phyloP scores from a whole-genome alignment of 441 rosid species.

The Pelargonium fulgidum region DNA sequence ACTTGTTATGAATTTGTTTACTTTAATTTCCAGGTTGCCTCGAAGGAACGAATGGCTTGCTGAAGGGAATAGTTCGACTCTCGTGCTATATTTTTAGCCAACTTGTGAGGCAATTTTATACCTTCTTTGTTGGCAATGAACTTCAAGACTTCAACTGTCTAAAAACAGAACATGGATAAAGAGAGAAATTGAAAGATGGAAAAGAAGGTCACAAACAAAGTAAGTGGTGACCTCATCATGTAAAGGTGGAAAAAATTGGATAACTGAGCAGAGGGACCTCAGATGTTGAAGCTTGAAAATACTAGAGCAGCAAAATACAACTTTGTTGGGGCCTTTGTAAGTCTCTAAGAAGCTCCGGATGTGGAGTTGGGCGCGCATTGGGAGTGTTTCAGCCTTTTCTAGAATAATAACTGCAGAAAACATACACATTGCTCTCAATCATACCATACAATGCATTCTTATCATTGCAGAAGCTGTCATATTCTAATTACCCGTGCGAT shows the following conservation, averaged over 20 bases:
- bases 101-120: conserved; percentile 18
- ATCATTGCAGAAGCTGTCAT: no score
- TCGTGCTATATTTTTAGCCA: conserved; percentile 19
- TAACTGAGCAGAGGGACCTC: conserved; percentile 17
- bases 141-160: conserved; percentile 28
- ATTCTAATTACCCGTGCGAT: no score
- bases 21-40: conserved; percentile 26
- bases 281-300: conserved; percentile 24
- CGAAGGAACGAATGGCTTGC: conserved; percentile 38
- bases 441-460: no score
- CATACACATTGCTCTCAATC: no score
- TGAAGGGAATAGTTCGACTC: conserved; percentile 26
- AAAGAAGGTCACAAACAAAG: not conserved
- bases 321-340: conserved; percentile 14
- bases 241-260: conserved; percentile 25
- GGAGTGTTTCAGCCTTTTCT: no score
- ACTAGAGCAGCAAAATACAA: conserved; percentile 28
- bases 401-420: no score
- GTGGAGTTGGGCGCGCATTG: no score
- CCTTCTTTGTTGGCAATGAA: conserved; percentile 29
- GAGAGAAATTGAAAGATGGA: not conserved
- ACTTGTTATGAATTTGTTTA: not conserved
- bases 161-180: not conserved
- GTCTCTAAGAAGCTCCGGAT: no score
- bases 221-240: conserved; percentile 18